A percentile compares a stretch with the other conserved stretches of the same genome.
phyloP scores from a whole-genome alignment of 108 stramenopile species.

The Parmales sp. region DNA sequence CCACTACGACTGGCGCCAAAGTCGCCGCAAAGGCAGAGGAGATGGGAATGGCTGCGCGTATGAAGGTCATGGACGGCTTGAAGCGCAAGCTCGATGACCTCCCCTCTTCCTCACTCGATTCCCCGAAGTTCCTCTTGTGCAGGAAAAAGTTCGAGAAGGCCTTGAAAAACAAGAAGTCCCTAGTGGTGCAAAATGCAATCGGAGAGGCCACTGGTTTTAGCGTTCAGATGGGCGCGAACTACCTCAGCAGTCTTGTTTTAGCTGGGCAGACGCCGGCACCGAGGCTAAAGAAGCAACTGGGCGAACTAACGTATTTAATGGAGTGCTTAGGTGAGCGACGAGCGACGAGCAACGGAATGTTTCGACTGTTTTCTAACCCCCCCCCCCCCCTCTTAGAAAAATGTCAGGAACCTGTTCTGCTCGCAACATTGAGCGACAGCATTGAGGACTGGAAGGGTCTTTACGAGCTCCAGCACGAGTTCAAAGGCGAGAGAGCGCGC shows the following conservation, averaged over 20 bases:
- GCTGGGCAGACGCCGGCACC: not conserved
- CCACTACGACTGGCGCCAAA: not conserved
- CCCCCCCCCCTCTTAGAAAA: no score
- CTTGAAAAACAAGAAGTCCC: not conserved
- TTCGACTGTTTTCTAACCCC: no score
- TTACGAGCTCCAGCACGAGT: not conserved
- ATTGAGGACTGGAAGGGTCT: not conserved
- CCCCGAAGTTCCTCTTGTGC: not conserved
- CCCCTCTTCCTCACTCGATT: not conserved
- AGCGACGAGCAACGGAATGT: no score
- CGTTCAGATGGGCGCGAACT: not conserved
- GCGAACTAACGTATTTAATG: not conserved
- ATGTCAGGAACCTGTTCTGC: not conserved
- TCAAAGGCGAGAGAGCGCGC: not conserved
- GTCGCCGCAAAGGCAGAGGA: not conserved
- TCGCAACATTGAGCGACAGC: not conserved
- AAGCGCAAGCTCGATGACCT: not conserved
- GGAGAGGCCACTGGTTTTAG: not conserved
- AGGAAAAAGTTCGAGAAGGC: constrained; percentile 1
- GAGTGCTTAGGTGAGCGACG: no score
- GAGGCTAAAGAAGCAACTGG: constrained; percentile 1
- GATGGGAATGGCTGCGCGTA: not conserved
- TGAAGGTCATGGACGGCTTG: not conserved
- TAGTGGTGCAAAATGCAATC: not conserved
- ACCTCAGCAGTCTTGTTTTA: not conserved